A percentile compares a stretch with the other conserved stretches of the same genome.
Evolutionary conservation across 2,329 filamentous ascomycete species (phyloP).

Genomic region (Thielaviopsis musarum): DNA sequence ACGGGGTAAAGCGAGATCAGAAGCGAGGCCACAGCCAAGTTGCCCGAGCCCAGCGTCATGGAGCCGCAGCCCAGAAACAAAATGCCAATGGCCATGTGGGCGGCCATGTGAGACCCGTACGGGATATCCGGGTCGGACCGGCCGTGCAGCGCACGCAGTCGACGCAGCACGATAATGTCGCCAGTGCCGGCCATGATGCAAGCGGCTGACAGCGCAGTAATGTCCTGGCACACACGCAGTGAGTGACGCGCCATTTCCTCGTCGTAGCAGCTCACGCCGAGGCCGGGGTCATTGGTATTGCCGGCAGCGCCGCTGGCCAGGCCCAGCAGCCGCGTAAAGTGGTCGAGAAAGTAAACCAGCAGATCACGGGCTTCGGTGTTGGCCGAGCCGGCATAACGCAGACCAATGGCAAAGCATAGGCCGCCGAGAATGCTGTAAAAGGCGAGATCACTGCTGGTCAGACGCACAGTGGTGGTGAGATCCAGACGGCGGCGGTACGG

Average conservation of each 20-base stretch:
- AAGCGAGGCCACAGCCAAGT: slow-evolving; percentile 70
- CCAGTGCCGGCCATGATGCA: slow-evolving; percentile 94
- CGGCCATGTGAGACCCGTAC: slow-evolving; percentile 85
- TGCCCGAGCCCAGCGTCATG: slow-evolving; percentile 75
- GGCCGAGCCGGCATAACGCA: slow-evolving; percentile 59
- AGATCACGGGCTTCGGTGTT: slow-evolving; percentile 60
- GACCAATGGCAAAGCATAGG: slow-evolving; percentile 62
- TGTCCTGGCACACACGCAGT: slow-evolving; percentile 78
- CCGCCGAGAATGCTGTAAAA: slow-evolving; percentile 88
- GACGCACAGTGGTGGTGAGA: slow-evolving; percentile 25
- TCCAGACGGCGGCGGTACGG: slow-evolving; percentile 40
- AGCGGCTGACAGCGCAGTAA: slow-evolving; percentile 64
- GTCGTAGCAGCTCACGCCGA: slow-evolving; percentile 45
- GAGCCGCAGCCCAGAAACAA: slow-evolving; percentile 88
- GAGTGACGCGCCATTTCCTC: slow-evolving; percentile 68
- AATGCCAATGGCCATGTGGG: slow-evolving; percentile 78
- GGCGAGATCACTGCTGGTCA: slow-evolving; percentile 71
- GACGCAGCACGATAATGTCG: slow-evolving; percentile 68
- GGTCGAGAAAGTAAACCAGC: slow-evolving; percentile 67
- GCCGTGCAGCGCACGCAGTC: slow-evolving; percentile 75
- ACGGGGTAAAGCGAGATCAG: slow-evolving; percentile 88
- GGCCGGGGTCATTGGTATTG: too few species aligned
- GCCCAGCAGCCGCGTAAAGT: slow-evolving; percentile 63
- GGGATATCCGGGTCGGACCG: slow-evolving; percentile 68
- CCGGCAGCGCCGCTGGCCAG: slow-evolving; percentile 24